These are phyloP conservation scores for Allium fistulosum DNA, from an alignment of 106 monocot genomes.

Conservation along the genomic window DNA sequence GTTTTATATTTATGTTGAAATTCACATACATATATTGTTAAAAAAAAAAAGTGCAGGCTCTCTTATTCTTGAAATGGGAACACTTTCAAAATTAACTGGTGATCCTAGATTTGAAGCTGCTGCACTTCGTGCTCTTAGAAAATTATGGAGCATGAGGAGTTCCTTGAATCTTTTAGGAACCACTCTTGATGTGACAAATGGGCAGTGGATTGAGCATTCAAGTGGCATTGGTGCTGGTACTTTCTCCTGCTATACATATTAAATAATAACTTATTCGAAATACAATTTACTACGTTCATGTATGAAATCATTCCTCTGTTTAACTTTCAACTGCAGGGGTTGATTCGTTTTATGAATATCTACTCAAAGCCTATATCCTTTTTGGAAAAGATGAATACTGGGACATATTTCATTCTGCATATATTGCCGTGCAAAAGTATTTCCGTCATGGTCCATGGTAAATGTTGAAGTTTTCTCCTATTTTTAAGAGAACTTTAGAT, in stretches of 20 bases:
- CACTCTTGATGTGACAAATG: conserved; percentile 76
- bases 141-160: conserved; percentile 97
- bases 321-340: conserved; percentile 42
- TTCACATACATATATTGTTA: too few relatives aligned
- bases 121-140: conserved; percentile 75
- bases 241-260: conserved; percentile 10
- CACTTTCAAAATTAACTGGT: conserved; percentile 72
- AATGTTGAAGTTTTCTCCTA: conserved; percentile 14
- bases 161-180: conserved; percentile 88
- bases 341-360: conserved; percentile 97
- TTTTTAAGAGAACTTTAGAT: conserved; percentile 6
- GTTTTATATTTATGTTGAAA: neutral
- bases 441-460: conserved; percentile 96
- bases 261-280: neutral
- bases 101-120: conserved; percentile 70
- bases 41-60: conserved; percentile 42
- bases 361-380: conserved; percentile 85
- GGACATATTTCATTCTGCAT: conserved; percentile 88
- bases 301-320: too few relatives aligned
- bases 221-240: conserved; percentile 94
- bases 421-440: conserved; percentile 85
- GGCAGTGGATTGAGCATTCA: conserved; percentile 87
- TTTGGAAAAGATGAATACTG: conserved; percentile 88
- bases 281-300: neutral
- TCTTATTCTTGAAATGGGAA: conserved; percentile 98